phyloP scores from a whole-genome alignment of 192 early-diverging fungal genomes.

The Piromyces sp. region DNA sequence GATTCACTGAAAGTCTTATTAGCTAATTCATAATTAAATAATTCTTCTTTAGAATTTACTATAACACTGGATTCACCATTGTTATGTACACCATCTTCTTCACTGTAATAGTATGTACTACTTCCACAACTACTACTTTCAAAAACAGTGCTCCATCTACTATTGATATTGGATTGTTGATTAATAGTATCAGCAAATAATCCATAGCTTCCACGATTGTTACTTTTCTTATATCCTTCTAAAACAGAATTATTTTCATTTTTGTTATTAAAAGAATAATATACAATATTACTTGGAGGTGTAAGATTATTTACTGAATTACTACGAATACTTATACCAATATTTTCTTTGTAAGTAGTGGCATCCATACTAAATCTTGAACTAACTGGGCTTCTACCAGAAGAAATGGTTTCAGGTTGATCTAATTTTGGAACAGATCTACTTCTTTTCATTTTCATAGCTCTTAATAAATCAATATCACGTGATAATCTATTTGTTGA shows the following conservation, averaged over 20 bases:
- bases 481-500: background rate
- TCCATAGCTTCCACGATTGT: background rate
- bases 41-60: background rate
- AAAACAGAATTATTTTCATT: background rate
- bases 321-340: background rate
- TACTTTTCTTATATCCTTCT: background rate
- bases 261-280: background rate
- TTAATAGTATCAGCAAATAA: background rate
- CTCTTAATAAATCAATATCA: background rate
- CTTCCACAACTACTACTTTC: background rate
- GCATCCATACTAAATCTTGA: background rate
- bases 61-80: background rate
- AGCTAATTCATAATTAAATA: background rate
- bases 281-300: background rate
- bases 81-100: background rate
- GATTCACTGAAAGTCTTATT: background rate
- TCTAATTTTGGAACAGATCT: background rate
- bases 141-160: background rate
- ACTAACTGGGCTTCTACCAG: background rate
- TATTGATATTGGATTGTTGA: background rate
- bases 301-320: background rate
- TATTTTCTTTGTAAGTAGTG: background rate
- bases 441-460: background rate
- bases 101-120: background rate
- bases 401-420: background rate